Evolutionary conservation across 2,329 filamentous ascomycete genomes (phyloP).

Genomic region (Clarireedia paspali): DNA sequence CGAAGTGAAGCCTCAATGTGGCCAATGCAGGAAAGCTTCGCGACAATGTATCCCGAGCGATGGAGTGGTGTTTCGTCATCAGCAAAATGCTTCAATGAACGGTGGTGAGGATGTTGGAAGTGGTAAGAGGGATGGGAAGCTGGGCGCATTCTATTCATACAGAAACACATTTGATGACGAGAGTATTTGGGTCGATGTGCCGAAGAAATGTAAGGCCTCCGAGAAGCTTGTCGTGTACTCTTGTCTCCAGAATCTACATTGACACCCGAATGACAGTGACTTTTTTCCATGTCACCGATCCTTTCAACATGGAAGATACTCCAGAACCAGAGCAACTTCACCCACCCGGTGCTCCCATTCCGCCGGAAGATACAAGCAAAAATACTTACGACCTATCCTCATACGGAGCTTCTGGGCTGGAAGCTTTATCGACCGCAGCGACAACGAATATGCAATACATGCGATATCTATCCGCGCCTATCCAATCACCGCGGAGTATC

Average conservation of each 20-base stretch:
- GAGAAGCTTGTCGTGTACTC: not conserved
- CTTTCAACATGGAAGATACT: conserved; percentile 45
- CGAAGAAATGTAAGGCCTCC: conserved; percentile 41
- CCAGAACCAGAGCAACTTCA: conserved; percentile 28
- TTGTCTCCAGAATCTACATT: no score
- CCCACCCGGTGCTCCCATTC: conserved; percentile 10
- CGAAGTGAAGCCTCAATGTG: conserved; percentile 52
- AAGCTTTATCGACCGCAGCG: conserved; percentile 45
- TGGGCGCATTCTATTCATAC: conserved; percentile 58
- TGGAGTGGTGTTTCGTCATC: conserved; percentile 58
- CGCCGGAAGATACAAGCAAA: conserved; percentile 15
- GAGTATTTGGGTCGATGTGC: conserved; percentile 55
- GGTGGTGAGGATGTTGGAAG: conserved; percentile 33
- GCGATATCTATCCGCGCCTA: conserved; percentile 17
- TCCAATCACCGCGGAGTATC: conserved; percentile 15
- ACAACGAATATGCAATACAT: conserved; percentile 33
- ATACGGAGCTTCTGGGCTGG: conserved; percentile 40
- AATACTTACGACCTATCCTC: conserved; percentile 18
- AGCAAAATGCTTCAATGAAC: conserved; percentile 64
- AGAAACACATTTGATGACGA: conserved; percentile 56
- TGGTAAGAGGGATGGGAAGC: conserved; percentile 30
- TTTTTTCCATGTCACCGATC: conserved; percentile 55
- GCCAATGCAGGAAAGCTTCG: conserved; percentile 49
- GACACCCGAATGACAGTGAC: conserved; percentile 35
- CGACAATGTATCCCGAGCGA: conserved; percentile 53